A percentile compares a stretch with the other conserved stretches of the same genome.
phyloP scores from a whole-genome alignment of 805 yeast species.

The Candida parachauliodes region DNA sequence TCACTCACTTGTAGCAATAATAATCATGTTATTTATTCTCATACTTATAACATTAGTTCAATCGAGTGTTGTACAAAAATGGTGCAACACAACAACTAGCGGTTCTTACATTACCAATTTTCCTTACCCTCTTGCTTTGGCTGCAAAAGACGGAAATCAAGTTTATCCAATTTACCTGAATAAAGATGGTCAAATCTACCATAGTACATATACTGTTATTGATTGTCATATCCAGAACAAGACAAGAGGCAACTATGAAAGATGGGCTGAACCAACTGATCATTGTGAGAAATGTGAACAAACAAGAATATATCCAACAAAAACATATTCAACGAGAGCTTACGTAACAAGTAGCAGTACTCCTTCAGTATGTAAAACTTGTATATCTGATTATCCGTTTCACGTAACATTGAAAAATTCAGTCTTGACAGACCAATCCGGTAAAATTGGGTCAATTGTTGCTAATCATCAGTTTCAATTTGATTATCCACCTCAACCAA shows the following conservation, averaged over 20 bases:
- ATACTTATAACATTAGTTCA: background rate
- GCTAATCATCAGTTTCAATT: conserved; percentile 11
- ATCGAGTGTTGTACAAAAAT: conserved; percentile 3
- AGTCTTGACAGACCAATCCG: conserved; percentile 33
- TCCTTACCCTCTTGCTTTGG: conserved; percentile 4
- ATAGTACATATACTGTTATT: background rate
- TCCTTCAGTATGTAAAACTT: conserved; percentile 1
- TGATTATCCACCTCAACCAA: conserved; percentile 8
- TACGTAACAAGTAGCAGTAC: background rate
- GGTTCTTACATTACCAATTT: background rate
- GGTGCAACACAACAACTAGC: background rate
- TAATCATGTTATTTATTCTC: conserved; percentile 1
- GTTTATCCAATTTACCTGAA: background rate
- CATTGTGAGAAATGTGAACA: background rate
- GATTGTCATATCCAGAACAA: background rate
- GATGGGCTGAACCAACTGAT: background rate
- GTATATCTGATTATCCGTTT: conserved; percentile 1
- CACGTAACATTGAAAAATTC: conserved; percentile 39
- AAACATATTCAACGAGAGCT: background rate
- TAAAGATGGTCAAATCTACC: conserved; percentile 3
- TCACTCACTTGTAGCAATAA: background rate
- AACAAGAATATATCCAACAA: background rate
- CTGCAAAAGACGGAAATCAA: background rate
- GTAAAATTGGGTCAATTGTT: conserved; percentile 8
- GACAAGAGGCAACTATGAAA: background rate